These are phyloP conservation scores for Botrytis squamosa DNA, from an alignment of 2,329 filamentous ascomycete genomes.

Conservation along the genomic window DNA sequence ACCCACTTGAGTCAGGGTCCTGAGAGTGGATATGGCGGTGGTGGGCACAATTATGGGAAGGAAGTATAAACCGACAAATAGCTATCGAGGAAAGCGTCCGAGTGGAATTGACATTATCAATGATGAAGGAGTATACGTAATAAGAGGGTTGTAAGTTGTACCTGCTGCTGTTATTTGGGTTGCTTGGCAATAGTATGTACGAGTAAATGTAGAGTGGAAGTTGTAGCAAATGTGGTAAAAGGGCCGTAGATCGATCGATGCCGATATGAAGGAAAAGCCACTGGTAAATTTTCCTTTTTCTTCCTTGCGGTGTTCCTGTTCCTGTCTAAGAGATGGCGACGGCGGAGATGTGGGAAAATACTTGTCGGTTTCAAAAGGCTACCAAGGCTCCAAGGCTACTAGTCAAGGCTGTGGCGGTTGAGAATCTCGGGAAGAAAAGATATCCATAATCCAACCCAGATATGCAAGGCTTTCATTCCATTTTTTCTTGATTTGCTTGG, in stretches of 20 bases:
- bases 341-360: background rate
- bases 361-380: background rate
- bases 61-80: background rate
- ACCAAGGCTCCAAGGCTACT: background rate
- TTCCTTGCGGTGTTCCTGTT: background rate
- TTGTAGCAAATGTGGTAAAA: background rate
- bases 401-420: background rate
- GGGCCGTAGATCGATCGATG: background rate
- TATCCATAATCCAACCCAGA: background rate
- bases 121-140: constrained; percentile 10
- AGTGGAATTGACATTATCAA: background rate
- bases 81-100: background rate
- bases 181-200: background rate
- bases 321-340: background rate
- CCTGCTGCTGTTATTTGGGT: background rate
- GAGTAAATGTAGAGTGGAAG: background rate
- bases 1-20: constrained; percentile 12
- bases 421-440: background rate
- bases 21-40: background rate
- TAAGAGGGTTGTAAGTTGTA: background rate
- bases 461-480: background rate
- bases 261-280: background rate
- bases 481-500: background rate
- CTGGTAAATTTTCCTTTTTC: background rate
- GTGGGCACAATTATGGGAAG: background rate